Conservation (phyloP, 2,329 filamentous ascomycete genomes). For the Calonectria naviculata region DNA sequence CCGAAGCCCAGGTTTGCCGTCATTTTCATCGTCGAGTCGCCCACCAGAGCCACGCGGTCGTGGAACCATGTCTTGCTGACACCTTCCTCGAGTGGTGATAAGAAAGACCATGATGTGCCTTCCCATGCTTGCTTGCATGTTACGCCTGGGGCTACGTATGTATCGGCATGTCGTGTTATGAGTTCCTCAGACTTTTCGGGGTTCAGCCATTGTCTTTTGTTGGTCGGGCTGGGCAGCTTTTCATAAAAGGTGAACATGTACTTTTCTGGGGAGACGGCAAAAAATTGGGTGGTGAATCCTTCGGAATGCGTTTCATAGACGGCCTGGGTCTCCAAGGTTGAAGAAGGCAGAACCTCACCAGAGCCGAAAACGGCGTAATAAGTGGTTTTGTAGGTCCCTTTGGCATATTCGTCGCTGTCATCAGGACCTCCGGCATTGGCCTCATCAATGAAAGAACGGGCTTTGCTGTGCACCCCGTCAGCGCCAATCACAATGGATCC, state of each 20-base stretch:
- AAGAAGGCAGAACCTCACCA: neutral
- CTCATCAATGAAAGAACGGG: neutral
- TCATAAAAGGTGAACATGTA: neutral
- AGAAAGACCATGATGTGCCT: neutral
- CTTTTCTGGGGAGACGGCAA: neutral
- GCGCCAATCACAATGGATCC: constrained; percentile 31
- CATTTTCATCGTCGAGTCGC: constrained; percentile 34
- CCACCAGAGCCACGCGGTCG: constrained; percentile 29
- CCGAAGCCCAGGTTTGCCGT: constrained; percentile 31
- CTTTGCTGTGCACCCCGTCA: constrained; percentile 32
- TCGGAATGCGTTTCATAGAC: neutral
- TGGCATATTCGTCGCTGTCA: neutral
- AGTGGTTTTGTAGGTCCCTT: neutral
- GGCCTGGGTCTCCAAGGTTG: neutral
- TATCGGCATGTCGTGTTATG: neutral
- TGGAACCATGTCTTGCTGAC: constrained; percentile 24
- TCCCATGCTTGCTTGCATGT: neutral
- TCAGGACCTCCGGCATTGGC: neutral
- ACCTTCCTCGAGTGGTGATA: constrained; percentile 27
- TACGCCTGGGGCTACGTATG: neutral
- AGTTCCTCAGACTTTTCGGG: neutral
- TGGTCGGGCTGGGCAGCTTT: neutral
- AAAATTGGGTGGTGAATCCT: neutral
- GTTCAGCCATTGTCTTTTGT: neutral
- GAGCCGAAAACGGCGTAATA: neutral